Evolutionary conservation across 306 rosid species (phyloP).

Genomic region (Lotus japonicus): DNA sequence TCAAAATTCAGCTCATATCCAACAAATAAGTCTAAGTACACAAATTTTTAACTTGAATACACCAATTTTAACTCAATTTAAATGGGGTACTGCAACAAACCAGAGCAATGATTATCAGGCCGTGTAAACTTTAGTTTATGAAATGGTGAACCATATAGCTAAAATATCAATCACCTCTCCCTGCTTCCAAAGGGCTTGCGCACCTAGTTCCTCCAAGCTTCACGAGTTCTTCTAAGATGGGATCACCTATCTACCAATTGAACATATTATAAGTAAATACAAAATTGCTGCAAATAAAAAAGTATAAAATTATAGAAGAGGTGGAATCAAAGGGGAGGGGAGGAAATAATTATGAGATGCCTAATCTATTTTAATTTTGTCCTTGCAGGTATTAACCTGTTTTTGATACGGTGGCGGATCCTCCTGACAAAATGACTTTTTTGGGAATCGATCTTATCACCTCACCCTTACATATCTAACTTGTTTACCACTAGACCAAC

Average conservation of each 20-base stretch:
- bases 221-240: conserved; percentile 33
- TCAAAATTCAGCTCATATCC: too few relatives aligned
- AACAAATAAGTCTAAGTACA: too few relatives aligned
- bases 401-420: too few relatives aligned
- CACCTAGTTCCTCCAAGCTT: conserved; percentile 72
- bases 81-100: too few relatives aligned
- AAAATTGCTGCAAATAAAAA: conserved; percentile 2
- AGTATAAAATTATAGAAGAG: conserved; percentile 2
- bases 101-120: too few relatives aligned
- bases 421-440: too few relatives aligned
- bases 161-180: conserved; percentile 48
- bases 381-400: too few relatives aligned
- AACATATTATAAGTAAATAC: conserved; percentile 3
- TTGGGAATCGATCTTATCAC: too few relatives aligned
- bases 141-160: conserved; percentile 13
- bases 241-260: conserved; percentile 42
- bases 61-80: neutral
- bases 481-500: too few relatives aligned
- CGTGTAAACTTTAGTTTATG: conserved; percentile 1
- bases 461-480: too few relatives aligned
- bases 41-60: too few relatives aligned
- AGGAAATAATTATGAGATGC: neutral
- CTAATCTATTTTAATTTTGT: too few relatives aligned
- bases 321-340: neutral
- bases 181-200: conserved; percentile 60